These are phyloP conservation scores for Setaria viridis DNA, from an alignment of 202 grass and related monocot genomes.

Conservation along the genomic window DNA sequence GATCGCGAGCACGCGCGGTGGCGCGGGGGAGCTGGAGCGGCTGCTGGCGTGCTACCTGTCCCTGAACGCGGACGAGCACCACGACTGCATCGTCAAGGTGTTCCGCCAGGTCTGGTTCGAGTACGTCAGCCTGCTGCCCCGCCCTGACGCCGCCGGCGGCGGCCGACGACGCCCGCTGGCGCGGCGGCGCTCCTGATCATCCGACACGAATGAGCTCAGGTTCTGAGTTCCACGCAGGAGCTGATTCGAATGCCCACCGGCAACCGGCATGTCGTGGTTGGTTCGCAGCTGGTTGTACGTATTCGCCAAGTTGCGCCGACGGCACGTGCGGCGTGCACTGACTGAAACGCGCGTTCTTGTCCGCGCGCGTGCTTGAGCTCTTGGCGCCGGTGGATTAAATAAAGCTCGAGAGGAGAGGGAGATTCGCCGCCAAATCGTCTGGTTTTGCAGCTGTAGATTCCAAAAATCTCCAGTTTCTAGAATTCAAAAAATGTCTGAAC, in stretches of 20 bases:
- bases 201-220: no score
- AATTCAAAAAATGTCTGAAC: conserved; percentile 39
- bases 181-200: neutral
- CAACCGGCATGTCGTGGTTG: neutral
- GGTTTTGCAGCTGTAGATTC: conserved; percentile 33
- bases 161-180: neutral
- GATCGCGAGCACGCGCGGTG: conserved; percentile 52
- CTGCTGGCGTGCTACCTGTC: conserved; percentile 90
- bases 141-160: neutral
- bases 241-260: neutral
- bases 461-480: conserved; percentile 36
- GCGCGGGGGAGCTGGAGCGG: conserved; percentile 79
- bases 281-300: neutral
- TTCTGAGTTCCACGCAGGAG: neutral
- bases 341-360: neutral
- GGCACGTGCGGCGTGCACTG: conserved; percentile 18
- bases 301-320: conserved; percentile 23
- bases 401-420: neutral
- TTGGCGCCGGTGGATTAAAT: neutral
- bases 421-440: conserved; percentile 10
- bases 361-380: neutral
- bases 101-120: conserved; percentile 89
- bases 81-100: conserved; percentile 89
- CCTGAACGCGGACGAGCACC: conserved; percentile 89
- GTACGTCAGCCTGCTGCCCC: conserved; percentile 37